phyloP scores from a whole-genome alignment of 352 stramenopile species.

The Albugo laibachii region DNA sequence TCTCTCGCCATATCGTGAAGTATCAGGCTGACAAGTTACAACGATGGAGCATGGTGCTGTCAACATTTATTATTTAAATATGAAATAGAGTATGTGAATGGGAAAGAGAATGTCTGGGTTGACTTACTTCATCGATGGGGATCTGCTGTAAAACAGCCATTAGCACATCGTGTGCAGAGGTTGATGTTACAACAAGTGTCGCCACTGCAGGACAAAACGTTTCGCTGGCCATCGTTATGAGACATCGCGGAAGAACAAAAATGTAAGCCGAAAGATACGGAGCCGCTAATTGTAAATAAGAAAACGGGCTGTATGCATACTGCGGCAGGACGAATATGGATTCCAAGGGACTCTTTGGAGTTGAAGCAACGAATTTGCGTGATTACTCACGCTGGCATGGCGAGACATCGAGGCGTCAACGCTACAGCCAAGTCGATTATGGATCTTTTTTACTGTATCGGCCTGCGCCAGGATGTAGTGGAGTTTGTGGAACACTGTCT shows the following conservation, averaged over 20 bases:
- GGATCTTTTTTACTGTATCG: slow-evolving; percentile 6
- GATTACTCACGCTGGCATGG: slow-evolving; percentile 9
- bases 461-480: slow-evolving; percentile 2
- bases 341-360: slow-evolving; percentile 5
- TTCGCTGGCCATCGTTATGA: slow-evolving; percentile 6
- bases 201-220: slow-evolving; percentile 2
- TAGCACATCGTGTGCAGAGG: background rate
- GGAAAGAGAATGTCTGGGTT: slow-evolving; percentile 10
- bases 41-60: slow-evolving; percentile 7
- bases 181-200: slow-evolving; percentile 4
- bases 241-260: slow-evolving; percentile 3
- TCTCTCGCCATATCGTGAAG: background rate
- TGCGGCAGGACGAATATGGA: slow-evolving; percentile 6
- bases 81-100: slow-evolving; percentile 8
- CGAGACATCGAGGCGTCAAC: slow-evolving; percentile 8
- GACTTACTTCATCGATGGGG: slow-evolving; percentile 14
- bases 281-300: background rate
- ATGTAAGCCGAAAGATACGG: background rate
- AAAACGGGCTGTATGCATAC: background rate
- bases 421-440: slow-evolving; percentile 6
- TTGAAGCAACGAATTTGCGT: slow-evolving; percentile 11
- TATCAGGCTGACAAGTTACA: slow-evolving; percentile 14
- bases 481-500: slow-evolving; percentile 9
- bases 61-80: slow-evolving; percentile 10
- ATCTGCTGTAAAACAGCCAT: no score